Evolutionary conservation across 495 filamentous ascomycete genomes (phyloP), one percentile per base, ranked within the genome.

Genomic region (Terfezia claveryi): DNA sequence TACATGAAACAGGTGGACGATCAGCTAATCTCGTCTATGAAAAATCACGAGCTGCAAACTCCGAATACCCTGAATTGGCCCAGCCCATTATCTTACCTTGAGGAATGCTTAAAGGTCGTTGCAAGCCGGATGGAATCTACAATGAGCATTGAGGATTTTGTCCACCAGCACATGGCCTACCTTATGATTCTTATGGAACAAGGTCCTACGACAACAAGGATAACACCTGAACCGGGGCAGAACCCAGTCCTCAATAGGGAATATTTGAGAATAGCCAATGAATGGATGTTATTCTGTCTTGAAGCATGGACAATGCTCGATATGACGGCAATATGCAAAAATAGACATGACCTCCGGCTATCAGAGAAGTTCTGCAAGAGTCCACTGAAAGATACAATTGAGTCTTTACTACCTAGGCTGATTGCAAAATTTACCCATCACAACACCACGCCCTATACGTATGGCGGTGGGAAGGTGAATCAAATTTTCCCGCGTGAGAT

Each of bases 251-350:
- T 17, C 0, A 16, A 11, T 23, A 55, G 12, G 46, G 36, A 44
- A 37, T 23, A 55, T 38, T 10, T 52, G 20, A 56, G 38, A 27
- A n/a, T 52, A 16, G 27, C 41, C 11, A n/a, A 57, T 51, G 27
- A 53, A 20, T 49, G 32, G 36, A 23, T 57, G 36, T 12, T 54
- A 37, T 57, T 57, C 52, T 38, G 36, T 16, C 16, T 57, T 10
- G 50, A 57, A 38, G 12, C 55, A 4, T 57, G 55, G 55, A 38
- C 36, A 12, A 57, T 57, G 55, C 36, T 57, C 20, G 36, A 53
- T 32, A 20, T 57, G n/a, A 36, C 51, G 10, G 51, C n/a, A 14
- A 9, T 46, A 14, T 36, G 51, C 36, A 51, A 57, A 17, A n/a
- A n/a, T 38, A 23, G 37, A n/a, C 38, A 17, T 23, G 16, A 53